Percentiles rank a stretch among this genome's conserved stretches.
phyloP scores from a whole-genome alignment of 176 grass and related monocot species.

The bread wheat (Triticum aestivum) region DNA sequence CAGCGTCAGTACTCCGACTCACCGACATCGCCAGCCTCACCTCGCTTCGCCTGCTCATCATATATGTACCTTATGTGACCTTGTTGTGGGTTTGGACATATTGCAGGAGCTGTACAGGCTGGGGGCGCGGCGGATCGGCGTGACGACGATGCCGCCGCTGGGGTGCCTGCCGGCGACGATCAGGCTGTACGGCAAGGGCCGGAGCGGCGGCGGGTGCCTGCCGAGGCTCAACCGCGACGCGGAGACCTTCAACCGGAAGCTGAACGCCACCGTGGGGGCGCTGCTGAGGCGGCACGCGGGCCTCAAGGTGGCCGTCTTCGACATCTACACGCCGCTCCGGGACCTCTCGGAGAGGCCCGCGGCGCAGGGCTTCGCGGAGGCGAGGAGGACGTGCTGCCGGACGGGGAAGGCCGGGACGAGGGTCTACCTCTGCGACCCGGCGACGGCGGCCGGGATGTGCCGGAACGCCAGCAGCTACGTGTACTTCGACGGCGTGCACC shows the following conservation, averaged over 20 bases:
- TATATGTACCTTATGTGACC: background rate
- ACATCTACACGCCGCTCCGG: constrained; percentile 1
- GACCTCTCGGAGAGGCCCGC: background rate
- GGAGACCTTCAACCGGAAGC: constrained; percentile 65
- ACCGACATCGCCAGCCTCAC: background rate
- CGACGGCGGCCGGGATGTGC: constrained; percentile 30
- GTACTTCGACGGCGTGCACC: constrained; percentile 88
- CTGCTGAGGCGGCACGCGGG: constrained; percentile 15
- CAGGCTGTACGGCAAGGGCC: constrained; percentile 52
- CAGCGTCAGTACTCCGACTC: constrained; percentile 34
- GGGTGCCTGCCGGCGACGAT: constrained; percentile 70
- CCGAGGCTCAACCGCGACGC: constrained; percentile 56
- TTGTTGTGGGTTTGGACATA: background rate
- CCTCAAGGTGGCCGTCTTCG: background rate
- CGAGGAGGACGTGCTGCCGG: constrained; percentile 59
- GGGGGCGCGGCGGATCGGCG: constrained; percentile 70
- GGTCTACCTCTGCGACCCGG: constrained; percentile 57
- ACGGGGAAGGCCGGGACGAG: constrained; percentile 61
- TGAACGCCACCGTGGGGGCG: constrained; percentile 35
- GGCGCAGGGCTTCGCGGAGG: constrained; percentile 22
- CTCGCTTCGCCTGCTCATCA: background rate
- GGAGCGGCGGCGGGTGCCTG: constrained; percentile 33
- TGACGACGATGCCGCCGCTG: constrained; percentile 71
- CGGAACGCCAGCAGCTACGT: constrained; percentile 64
- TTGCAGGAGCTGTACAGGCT: constrained; percentile 12